Evolutionary conservation across 805 yeast genomes (phyloP), one percentile per base, ranked within the genome.

Genomic region (Ogataea thermomethanolica): DNA sequence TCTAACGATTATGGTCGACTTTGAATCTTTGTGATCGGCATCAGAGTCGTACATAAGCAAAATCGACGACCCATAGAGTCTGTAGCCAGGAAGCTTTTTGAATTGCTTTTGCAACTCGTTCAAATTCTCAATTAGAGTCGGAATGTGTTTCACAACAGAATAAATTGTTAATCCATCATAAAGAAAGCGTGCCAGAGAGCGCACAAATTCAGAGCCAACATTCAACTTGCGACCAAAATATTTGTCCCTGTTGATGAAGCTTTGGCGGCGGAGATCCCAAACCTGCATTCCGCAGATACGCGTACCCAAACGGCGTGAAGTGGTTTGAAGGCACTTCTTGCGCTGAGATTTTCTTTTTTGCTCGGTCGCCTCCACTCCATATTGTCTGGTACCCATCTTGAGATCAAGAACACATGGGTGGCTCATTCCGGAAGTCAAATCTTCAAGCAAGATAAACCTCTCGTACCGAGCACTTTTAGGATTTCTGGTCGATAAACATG

Each of bases 361-460:
- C 10, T 65, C 60, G 5, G 73, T 71, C 0, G 98, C 97, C 48
- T 89, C 95, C n/a, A 91, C 83, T 8, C 99, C 99, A 55, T 93
- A 93, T 63, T 93, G 99, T 43, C 99, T 73, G 0, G 99, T 91
- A 0, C 99, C 99, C 98, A 93, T 93, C 59, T 93, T 93, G 53
- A 93, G 69, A 64, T 93, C 99, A 35, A 93, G 66, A 0, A 91
- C 98, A 58, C 96, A 90, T 0, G 99, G 97, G 48, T 75, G 76
- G 23, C 64, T 68, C 80, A 91, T 79, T 17, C 87, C 86, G 39
- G 81, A 74, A 0, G 98, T 93, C 35, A 93, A 66, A 65, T 93
- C 99, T 58, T 95, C 99, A 35, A 93, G 68, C 8, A 93, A 63
- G 27, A 93, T 82, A 58, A 89, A 93, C 46, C 95, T 70, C 63